A percentile compares a stretch with the other conserved stretches of the same genome.
Evolutionary conservation across 2,329 filamentous ascomycete species (phyloP).

Genomic region (Colletotrichum sp.): DNA sequence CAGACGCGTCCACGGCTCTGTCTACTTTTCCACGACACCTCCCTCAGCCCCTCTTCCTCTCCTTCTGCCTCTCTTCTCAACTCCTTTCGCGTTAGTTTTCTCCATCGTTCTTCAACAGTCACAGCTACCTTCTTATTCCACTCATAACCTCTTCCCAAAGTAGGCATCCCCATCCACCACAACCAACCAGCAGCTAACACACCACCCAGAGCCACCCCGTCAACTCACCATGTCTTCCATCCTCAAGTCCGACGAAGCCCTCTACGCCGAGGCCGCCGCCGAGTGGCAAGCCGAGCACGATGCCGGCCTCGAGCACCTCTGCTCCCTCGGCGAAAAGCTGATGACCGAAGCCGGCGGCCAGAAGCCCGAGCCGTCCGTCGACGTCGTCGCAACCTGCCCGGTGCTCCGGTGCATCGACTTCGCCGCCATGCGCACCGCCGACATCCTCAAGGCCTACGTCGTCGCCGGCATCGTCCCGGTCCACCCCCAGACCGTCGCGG

Average conservation of each 20-base stretch:
- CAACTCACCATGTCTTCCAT: not conserved
- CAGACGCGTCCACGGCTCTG: not conserved
- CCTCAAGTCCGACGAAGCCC: not conserved
- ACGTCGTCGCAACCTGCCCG: too few relatives aligned
- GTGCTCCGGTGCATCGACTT: not conserved
- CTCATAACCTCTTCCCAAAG: fast-evolving
- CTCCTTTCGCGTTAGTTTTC: fast-evolving
- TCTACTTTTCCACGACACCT: not conserved
- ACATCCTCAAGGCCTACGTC: not conserved
- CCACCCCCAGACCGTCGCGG: not conserved
- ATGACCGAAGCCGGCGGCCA: too few relatives aligned
- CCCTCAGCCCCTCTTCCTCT: not conserved
- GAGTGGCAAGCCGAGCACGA: not conserved
- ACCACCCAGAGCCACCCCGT: not conserved
- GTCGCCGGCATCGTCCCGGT: not conserved
- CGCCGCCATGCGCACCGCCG: not conserved
- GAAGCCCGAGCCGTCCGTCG: too few relatives aligned
- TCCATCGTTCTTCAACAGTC: not conserved
- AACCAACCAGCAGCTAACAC: fast-evolving
- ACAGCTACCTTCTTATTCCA: not conserved
- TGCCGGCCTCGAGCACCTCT: not conserved
- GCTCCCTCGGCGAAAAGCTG: too few relatives aligned
- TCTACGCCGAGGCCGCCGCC: not conserved
- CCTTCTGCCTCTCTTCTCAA: not conserved
- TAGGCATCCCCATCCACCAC: not conserved